Conservation (phyloP, 2,329 filamentous ascomycete species). For the Aaosphaeria pasadenensis region DNA sequence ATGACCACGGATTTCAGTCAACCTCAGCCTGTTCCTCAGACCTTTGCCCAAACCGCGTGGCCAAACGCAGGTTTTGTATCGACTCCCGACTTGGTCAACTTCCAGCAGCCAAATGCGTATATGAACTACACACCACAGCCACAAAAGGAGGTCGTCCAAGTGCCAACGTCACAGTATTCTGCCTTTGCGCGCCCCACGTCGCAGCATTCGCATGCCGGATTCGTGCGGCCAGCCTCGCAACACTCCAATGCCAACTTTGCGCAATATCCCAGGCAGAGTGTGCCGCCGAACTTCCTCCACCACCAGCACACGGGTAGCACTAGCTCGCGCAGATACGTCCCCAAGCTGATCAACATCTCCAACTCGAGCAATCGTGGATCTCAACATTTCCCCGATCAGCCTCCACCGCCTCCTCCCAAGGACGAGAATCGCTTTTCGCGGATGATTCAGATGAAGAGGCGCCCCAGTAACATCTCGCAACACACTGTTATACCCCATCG, state of each 20-base stretch:
- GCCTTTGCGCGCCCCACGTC: conserved; percentile 19
- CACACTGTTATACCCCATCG: conserved; percentile 29
- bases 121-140: conserved; percentile 28
- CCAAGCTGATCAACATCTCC: conserved; percentile 34
- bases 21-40: conserved; percentile 28
- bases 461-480: conserved; percentile 36
- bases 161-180: conserved; percentile 5
- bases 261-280: conserved; percentile 32
- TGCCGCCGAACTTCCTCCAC: conserved; percentile 34
- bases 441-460: conserved; percentile 33
- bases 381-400: conserved; percentile 29
- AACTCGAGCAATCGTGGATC: conserved; percentile 21
- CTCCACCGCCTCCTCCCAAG: conserved; percentile 32
- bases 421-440: conserved; percentile 34
- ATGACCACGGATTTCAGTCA: conserved; percentile 32
- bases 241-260: conserved; percentile 25
- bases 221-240: conserved; percentile 29
- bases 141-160: conserved; percentile 28
- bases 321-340: conserved; percentile 28
- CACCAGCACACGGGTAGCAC: conserved; percentile 15
- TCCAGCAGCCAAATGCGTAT: conserved; percentile 27
- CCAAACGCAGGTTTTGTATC: conserved; percentile 33
- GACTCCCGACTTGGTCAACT: conserved; percentile 31
- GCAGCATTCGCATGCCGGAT: conserved; percentile 25
- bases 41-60: conserved; percentile 29